phyloP scores from a whole-genome alignment of 2,329 filamentous ascomycete genomes.

The Nectriaceae sp. region DNA sequence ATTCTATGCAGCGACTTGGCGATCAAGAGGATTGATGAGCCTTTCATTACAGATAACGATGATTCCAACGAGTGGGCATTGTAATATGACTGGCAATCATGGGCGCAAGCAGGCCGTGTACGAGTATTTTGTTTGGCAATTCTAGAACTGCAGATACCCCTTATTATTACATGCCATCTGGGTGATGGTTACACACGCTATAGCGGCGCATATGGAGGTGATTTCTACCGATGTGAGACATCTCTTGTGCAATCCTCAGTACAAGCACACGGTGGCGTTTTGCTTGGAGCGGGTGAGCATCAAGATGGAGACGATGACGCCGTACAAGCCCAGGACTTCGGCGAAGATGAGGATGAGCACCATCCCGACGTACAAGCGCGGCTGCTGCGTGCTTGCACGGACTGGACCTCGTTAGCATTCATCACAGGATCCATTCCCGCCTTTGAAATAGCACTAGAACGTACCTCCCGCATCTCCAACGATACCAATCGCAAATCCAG shows the following conservation, averaged over 20 bases:
- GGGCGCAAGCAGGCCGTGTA: conserved; percentile 13
- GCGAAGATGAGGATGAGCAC: conserved; percentile 51
- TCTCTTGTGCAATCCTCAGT: conserved; percentile 20
- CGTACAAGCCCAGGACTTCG: conserved; percentile 48
- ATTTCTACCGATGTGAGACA: neutral
- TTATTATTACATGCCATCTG: conserved; percentile 20
- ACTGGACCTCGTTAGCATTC: conserved; percentile 38
- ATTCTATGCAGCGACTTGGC: conserved; percentile 94
- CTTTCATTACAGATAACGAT: conserved; percentile 77
- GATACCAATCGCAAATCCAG: conserved; percentile 49
- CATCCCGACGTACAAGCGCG: conserved; percentile 48
- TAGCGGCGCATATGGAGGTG: neutral
- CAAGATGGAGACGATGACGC: conserved; percentile 49
- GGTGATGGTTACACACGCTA: no score
- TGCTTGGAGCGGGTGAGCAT: conserved; percentile 47
- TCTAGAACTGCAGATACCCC: conserved; percentile 32
- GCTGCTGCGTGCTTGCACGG: conserved; percentile 49
- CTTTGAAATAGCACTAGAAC: conserved; percentile 19
- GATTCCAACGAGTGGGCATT: conserved; percentile 79
- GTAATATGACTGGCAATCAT: conserved; percentile 35
- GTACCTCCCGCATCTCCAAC: conserved; percentile 47
- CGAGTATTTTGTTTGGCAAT: conserved; percentile 18
- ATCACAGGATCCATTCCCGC: no score
- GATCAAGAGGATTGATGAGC: conserved; percentile 91
- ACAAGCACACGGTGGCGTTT: conserved; percentile 40